Evolutionary conservation across 2,329 filamentous ascomycete genomes (phyloP).

Genomic region (Hymenoscyphus repandus): DNA sequence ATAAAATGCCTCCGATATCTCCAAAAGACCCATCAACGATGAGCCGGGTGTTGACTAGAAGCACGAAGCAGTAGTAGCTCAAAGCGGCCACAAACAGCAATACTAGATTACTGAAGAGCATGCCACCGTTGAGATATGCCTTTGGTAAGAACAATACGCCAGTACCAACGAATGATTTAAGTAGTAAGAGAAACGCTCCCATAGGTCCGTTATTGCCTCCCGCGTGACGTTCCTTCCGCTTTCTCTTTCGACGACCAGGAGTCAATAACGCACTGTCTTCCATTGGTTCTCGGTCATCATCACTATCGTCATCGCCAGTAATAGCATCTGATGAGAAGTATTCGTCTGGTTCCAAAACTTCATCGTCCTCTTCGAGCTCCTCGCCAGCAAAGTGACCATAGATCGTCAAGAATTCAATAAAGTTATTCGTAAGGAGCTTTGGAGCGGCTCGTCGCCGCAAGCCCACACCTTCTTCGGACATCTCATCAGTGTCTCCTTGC

Average conservation of each 20-base stretch:
- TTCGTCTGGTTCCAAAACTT: slow-evolving; percentile 78
- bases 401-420: slow-evolving; percentile 89
- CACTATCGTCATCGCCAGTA: slow-evolving; percentile 48
- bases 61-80: slow-evolving; percentile 96
- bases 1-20: slow-evolving; percentile 89
- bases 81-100: slow-evolving; percentile 79
- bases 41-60: slow-evolving; percentile 81
- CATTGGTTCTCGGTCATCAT: slow-evolving; percentile 71
- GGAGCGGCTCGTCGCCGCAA: slow-evolving; percentile 39
- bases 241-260: slow-evolving; percentile 66
- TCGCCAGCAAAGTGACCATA: slow-evolving; percentile 98
- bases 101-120: slow-evolving; percentile 92
- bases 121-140: slow-evolving; percentile 92
- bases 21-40: slow-evolving; percentile 92
- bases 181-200: slow-evolving; percentile 75
- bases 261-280: slow-evolving; percentile 83
- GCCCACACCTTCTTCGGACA: slow-evolving; percentile 32
- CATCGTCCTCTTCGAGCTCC: slow-evolving; percentile 93
- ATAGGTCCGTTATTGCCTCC: slow-evolving; percentile 73
- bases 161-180: slow-evolving; percentile 98
- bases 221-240: slow-evolving; percentile 68
- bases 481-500: slow-evolving; percentile 25
- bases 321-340: slow-evolving; percentile 75
- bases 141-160: slow-evolving; percentile 89
- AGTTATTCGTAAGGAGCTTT: slow-evolving; percentile 80